Evolutionary conservation across 306 rosid species (phyloP), one percentile per base, ranked within the genome.

Genomic region (Nissolia schottii): DNA sequence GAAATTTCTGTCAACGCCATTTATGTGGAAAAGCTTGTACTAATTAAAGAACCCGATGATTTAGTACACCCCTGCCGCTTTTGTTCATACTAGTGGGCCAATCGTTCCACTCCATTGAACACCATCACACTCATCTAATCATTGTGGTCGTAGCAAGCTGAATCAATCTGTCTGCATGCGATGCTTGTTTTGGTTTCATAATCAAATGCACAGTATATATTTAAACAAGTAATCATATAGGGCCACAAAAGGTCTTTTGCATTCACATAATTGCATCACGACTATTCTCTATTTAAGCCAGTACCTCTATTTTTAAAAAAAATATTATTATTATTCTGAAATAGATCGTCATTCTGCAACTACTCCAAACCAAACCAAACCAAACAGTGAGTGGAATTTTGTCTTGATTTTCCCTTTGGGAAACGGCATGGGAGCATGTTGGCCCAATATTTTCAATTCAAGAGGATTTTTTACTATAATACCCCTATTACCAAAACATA

Each of bases 371-470:
- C n/a, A n/a, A n/a, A n/a, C n/a, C n/a, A n/a, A n/a, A 60, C 70
- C 71, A 73, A 62, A 66, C 18, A 65, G 60, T 12, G 6, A 54
- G 70, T 49, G 77, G 53, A 35, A 13, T 24, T 50, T 62, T 75
- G 80, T 80, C 77, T 3, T 32, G 38, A 15, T 74, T 55, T 82
- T 78, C 50, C 84, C 80, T 61, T 58, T 20, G 57, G 74, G 76
- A 59, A 74, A 80, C 62, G 70, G 64, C 80, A 75, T 7, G 58
- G 79, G 74, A n/a, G 79, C 75, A 79, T 50, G 64, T 46, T 79
- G 82, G 75, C 37, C 74, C 75, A 75, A 63, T 45, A n/a, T 5
- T 41, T n/a, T n/a, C n/a, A n/a, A n/a, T n/a, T n/a, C n/a, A n/a
- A n/a, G n/a, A n/a, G n/a, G n/a, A n/a, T n/a, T n/a, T n/a, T n/a